Percentiles rank a stretch among this genome's conserved stretches.
These are phyloP conservation scores for Hansenula lynferdii DNA, from an alignment of 1,139 yeast species.

Conservation along the genomic window DNA sequence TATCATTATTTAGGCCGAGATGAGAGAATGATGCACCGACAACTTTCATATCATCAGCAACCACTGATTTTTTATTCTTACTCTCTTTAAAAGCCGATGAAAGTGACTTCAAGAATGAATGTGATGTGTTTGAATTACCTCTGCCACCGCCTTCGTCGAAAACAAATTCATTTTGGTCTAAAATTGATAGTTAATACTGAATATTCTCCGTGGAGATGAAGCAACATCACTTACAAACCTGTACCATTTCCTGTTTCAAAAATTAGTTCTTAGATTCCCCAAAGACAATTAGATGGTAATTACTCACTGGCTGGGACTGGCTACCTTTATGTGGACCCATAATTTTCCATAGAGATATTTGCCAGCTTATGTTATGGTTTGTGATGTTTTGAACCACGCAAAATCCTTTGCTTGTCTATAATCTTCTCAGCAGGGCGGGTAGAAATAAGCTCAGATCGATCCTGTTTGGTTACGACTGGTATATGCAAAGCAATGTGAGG, in stretches of 20 bases:
- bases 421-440: no score
- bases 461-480: no score
- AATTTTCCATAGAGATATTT: not conserved
- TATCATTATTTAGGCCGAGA: constrained; percentile 19
- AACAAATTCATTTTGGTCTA: constrained; percentile 50
- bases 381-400: no score
- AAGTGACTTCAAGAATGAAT: constrained; percentile 46
- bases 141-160: constrained; percentile 67
- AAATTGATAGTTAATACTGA: no score
- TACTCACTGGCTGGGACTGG: not conserved
- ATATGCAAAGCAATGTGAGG: no score
- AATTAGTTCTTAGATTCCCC: no score
- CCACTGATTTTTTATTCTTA: constrained; percentile 16
- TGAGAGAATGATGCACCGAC: constrained; percentile 40
- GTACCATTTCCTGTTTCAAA: constrained; percentile 49
- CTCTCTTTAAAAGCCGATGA: constrained; percentile 23
- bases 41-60: constrained; percentile 28
- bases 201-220: no score
- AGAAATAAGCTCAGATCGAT: no score
- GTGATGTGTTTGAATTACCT: constrained; percentile 42
- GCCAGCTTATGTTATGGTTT: no score
- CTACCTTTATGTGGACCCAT: not conserved
- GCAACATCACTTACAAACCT: constrained; percentile 42
- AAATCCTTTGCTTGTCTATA: no score
- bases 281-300: no score